Conservation (phyloP, 2,329 filamentous ascomycete genomes). For the Bipolaris zeicola region DNA sequence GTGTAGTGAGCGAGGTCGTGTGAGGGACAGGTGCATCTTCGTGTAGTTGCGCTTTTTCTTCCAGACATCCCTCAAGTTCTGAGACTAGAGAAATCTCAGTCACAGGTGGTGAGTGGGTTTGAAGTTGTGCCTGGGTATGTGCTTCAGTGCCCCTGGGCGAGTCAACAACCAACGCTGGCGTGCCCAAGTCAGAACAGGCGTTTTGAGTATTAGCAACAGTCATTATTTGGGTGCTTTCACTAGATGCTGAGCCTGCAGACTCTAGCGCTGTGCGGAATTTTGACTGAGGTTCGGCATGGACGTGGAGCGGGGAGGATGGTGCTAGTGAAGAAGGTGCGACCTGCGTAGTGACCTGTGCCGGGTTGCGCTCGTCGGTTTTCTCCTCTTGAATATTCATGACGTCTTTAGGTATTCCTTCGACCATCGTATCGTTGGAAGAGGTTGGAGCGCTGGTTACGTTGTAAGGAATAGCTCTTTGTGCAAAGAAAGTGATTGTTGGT, state of each 20-base stretch:
- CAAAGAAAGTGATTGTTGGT: neutral
- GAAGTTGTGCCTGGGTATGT: neutral
- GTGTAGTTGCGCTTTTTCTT: neutral
- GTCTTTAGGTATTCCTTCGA: neutral
- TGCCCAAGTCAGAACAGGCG: neutral
- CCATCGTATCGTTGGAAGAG: neutral
- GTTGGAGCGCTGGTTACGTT: neutral
- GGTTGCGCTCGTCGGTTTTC: neutral
- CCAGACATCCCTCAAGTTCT: neutral
- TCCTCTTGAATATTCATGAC: neutral
- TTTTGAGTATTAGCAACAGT: neutral
- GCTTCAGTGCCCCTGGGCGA: neutral
- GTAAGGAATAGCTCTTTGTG: neutral
- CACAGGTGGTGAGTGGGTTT: neutral
- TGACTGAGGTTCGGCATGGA: neutral
- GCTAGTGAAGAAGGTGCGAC: constrained; percentile 6
- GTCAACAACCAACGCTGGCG: neutral
- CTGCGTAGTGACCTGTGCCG: constrained; percentile 1
- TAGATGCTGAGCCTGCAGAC: neutral
- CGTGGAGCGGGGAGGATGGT: neutral
- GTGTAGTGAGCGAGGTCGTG: neutral
- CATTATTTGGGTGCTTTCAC: neutral
- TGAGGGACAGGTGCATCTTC: neutral
- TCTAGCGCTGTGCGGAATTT: neutral
- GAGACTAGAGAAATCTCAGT: neutral